Conservation (phyloP, 2,329 filamentous ascomycete genomes). For the Aschersonia sp. region DNA sequence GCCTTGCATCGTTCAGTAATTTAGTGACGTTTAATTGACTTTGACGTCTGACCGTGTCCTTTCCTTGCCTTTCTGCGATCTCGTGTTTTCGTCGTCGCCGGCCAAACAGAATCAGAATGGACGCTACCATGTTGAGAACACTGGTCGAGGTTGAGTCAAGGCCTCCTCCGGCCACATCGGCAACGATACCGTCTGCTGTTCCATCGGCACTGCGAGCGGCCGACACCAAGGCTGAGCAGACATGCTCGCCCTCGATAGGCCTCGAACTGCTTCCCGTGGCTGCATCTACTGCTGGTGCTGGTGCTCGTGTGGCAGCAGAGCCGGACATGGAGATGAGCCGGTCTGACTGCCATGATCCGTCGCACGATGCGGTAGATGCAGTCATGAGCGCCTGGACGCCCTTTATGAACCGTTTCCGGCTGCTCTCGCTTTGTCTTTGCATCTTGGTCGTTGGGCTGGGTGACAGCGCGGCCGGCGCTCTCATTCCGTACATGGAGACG, state of each 20-base stretch:
- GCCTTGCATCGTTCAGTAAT: no score
- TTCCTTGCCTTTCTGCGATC: no score
- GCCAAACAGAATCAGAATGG: conserved; percentile 15
- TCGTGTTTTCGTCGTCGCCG: no score
- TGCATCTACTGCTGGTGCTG: background rate
- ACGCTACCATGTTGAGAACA: conserved; percentile 16
- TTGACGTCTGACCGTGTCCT: no score
- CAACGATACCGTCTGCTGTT: background rate
- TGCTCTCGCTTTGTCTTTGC: conserved; percentile 48
- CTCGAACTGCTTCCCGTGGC: conserved; percentile 5
- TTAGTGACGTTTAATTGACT: no score
- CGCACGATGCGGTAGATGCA: conserved; percentile 25
- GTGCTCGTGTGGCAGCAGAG: background rate
- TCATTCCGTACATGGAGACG: conserved; percentile 69
- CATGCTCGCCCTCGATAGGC: background rate
- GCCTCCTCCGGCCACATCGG: conserved; percentile 1
- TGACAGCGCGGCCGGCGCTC: conserved; percentile 60
- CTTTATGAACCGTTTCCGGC: conserved; percentile 55
- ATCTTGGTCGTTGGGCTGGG: conserved; percentile 58
- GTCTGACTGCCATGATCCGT: conserved; percentile 26
- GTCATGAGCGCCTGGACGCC: conserved; percentile 44
- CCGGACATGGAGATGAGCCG: conserved; percentile 37
- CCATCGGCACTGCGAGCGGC: background rate
- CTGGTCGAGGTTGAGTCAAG: conserved; percentile 17
- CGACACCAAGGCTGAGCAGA: background rate